phyloP scores from a whole-genome alignment of 495 filamentous ascomycete genomes.

The Hyaloscypha finlandica region DNA sequence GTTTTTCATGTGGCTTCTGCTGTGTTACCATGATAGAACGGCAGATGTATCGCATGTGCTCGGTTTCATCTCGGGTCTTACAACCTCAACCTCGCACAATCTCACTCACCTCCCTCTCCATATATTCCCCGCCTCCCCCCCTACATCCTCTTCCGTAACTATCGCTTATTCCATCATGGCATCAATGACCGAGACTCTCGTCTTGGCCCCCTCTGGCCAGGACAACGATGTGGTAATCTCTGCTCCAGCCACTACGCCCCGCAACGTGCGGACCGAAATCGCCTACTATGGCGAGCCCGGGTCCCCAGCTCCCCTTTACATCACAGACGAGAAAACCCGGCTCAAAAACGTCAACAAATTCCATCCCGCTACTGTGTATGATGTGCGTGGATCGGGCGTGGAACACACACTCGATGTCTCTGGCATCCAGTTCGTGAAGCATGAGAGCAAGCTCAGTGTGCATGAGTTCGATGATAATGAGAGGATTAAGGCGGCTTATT shows the following conservation, averaged over 20 bases:
- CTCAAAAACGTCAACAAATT: background rate
- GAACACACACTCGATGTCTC: constrained; percentile 51
- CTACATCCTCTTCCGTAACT: background rate
- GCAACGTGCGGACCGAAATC: background rate
- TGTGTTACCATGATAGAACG: background rate
- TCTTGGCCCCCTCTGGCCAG: background rate
- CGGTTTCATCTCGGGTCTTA: background rate
- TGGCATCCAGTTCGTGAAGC: constrained; percentile 53
- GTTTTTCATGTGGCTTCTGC: background rate
- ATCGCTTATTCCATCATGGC: background rate
- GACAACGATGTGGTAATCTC: background rate
- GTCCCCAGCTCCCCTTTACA: background rate
- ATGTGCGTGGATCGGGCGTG: constrained; percentile 50
- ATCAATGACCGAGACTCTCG: background rate
- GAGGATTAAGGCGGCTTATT: constrained; percentile 64
- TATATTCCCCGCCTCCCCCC: background rate
- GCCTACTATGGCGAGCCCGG: background rate
- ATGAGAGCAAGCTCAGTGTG: constrained; percentile 41
- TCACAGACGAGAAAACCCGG: background rate
- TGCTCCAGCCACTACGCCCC: background rate
- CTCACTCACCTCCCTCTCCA: background rate
- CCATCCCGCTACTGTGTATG: constrained; percentile 44
- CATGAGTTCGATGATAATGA: constrained; percentile 64
- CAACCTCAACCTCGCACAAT: background rate
- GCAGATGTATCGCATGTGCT: background rate